Conservation (phyloP, 306 rosid species). For the Pyrus pyrifolia region DNA sequence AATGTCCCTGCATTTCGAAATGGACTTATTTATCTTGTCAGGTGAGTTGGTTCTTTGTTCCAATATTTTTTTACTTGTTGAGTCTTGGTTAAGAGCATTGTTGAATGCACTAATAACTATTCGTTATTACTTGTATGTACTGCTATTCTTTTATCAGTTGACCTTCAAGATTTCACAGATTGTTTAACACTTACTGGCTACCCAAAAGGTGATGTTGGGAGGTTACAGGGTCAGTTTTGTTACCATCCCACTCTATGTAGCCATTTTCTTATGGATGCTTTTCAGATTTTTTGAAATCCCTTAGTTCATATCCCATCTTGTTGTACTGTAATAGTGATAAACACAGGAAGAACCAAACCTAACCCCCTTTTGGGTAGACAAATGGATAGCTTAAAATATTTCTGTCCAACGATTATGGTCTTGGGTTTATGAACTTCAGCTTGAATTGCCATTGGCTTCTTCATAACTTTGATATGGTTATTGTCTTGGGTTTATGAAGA, state of each 20-base stretch:
- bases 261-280: background rate
- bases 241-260: background rate
- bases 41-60: constrained; percentile 41
- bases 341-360: background rate
- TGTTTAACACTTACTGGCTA: background rate
- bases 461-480: background rate
- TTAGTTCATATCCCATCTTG: background rate
- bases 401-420: background rate
- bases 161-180: background rate
- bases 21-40: constrained; percentile 90
- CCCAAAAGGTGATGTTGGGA: background rate
- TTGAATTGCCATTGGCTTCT: background rate
- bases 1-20: constrained; percentile 85
- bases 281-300: background rate
- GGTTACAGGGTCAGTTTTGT: background rate
- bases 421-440: background rate
- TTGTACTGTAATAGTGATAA: background rate
- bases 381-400: background rate
- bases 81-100: constrained; percentile 15
- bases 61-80: background rate
- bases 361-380: background rate
- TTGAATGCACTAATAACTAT: background rate
- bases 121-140: background rate
- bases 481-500: background rate
- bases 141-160: background rate